Evolutionary conservation across 2,329 filamentous ascomycete genomes (phyloP).

Genomic region (Xylariaceae sp.): DNA sequence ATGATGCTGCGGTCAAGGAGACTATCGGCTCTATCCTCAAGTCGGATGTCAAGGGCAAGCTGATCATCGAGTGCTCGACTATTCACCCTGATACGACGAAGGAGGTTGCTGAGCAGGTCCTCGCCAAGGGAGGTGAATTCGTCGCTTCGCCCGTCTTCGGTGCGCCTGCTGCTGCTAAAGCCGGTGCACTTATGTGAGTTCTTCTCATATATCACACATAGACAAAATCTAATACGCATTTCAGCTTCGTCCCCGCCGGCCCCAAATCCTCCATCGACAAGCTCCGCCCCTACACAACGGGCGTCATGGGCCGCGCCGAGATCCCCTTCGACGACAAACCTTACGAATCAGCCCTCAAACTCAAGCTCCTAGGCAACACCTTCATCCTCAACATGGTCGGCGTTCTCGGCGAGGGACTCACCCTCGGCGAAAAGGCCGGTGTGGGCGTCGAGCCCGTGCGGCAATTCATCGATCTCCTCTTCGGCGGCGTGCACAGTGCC

Average conservation of each 20-base stretch:
- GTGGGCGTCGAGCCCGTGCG: conserved; percentile 67
- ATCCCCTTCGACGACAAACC: conserved; percentile 39
- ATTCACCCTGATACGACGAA: conserved; percentile 79
- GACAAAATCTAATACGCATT: background rate
- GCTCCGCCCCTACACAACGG: conserved; percentile 59
- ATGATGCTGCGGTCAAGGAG: conserved; percentile 66
- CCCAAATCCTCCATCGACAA: conserved; percentile 50
- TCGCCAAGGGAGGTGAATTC: conserved; percentile 61
- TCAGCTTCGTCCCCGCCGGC: conserved; percentile 58
- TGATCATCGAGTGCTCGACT: conserved; percentile 84
- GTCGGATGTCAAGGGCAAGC: conserved; percentile 59
- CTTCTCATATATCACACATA: background rate
- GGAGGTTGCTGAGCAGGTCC: conserved; percentile 53
- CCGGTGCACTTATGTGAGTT: conserved; percentile 52
- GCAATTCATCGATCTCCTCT: conserved; percentile 65
- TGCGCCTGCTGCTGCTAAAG: conserved; percentile 57
- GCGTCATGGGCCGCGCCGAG: conserved; percentile 59
- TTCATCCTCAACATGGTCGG: conserved; percentile 81
- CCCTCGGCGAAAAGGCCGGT: conserved; percentile 74
- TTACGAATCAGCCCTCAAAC: conserved; percentile 52
- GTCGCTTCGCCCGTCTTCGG: conserved; percentile 67
- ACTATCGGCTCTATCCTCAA: conserved; percentile 55
- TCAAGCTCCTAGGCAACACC: conserved; percentile 83
- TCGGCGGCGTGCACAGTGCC: conserved; percentile 68
- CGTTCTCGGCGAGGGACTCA: conserved; percentile 70